Conservation (phyloP, 768 basidiomycete species). For the Podaxis sp. region DNA sequence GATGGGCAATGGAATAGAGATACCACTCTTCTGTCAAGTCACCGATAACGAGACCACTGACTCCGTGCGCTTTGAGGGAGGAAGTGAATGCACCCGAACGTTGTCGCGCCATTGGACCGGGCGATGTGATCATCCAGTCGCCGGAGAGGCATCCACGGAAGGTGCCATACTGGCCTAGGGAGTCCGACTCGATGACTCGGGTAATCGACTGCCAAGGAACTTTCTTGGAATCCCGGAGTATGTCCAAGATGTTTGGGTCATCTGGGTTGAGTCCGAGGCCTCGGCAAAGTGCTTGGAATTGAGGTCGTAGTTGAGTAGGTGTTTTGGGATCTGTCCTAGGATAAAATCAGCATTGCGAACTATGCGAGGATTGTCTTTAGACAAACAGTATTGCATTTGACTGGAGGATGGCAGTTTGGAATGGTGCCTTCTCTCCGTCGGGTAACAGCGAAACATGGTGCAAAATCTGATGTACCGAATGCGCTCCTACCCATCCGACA, state of each 20-base stretch:
- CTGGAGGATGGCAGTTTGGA: conserved; percentile 63
- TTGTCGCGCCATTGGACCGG: conserved; percentile 69
- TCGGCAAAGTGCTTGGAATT: conserved; percentile 62
- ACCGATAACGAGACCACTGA: conserved; percentile 62
- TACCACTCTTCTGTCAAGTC: conserved; percentile 78
- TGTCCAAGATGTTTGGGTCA: conserved; percentile 44
- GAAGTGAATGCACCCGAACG: conserved; percentile 56
- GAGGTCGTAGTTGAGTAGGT: conserved; percentile 51
- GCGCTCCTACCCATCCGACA: conserved; percentile 46
- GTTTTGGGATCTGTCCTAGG: conserved; percentile 57
- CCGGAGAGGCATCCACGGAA: conserved; percentile 68
- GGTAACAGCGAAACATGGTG: conserved; percentile 69
- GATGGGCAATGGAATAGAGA: conserved; percentile 70
- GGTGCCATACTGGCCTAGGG: conserved; percentile 55
- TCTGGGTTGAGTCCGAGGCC: conserved; percentile 55
- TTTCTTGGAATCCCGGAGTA: conserved; percentile 46
- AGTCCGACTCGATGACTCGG: conserved; percentile 55
- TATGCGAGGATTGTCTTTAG: background rate
- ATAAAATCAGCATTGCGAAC: background rate
- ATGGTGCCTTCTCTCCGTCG: conserved; percentile 53
- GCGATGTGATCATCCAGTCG: conserved; percentile 51
- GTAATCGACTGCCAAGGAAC: conserved; percentile 52
- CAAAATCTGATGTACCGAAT: conserved; percentile 73
- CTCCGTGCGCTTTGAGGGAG: conserved; percentile 52
- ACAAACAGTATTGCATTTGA: conserved; percentile 74